Evolutionary conservation across 495 filamentous ascomycete species (phyloP).

Genomic region (Astrothelium subdiscretum): DNA sequence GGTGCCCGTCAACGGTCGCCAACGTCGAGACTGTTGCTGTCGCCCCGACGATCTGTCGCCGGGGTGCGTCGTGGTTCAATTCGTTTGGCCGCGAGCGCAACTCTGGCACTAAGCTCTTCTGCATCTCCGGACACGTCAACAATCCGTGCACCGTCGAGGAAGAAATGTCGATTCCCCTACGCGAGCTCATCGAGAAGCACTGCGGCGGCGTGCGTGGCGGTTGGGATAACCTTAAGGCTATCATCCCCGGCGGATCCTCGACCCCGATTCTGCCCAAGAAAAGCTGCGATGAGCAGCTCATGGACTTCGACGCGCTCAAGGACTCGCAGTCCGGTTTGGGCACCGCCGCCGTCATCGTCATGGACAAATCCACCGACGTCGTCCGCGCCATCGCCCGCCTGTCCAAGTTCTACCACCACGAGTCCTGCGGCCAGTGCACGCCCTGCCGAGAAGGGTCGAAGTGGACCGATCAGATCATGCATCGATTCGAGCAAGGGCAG

Average conservation of each 20-base stretch:
- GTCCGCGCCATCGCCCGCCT: conserved; percentile 86
- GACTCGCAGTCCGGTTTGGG: conserved; percentile 93
- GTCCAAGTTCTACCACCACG: conserved; percentile 94
- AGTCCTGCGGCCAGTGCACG: conserved; percentile 96
- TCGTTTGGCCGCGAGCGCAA: conserved; percentile 90
- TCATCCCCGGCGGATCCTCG: conserved; percentile 94
- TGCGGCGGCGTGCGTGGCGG: conserved; percentile 92
- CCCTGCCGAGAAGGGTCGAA: conserved; percentile 94
- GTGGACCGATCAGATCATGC: conserved; percentile 98
- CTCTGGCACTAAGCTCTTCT: conserved; percentile 92
- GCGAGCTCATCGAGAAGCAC: conserved; percentile 93
- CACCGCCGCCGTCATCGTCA: conserved; percentile 96
- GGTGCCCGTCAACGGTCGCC: conserved; percentile 93
- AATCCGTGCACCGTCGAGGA: conserved; percentile 96
- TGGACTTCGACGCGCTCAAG: conserved; percentile 98
- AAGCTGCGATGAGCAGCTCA: conserved; percentile 84
- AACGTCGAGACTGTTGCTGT: conserved; percentile 97
- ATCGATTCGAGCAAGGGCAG: conserved; percentile 81
- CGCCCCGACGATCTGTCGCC: conserved; percentile 87
- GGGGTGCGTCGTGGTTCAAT: conserved; percentile 86
- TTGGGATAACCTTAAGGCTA: conserved; percentile 91
- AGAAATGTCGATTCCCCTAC: conserved; percentile 92
- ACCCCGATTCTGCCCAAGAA: conserved; percentile 85
- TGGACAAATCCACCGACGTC: conserved; percentile 95
- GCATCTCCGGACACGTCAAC: conserved; percentile 98